Conservation (phyloP, 1,139 yeast genomes). For the Lizanozyma gosingica region DNA sequence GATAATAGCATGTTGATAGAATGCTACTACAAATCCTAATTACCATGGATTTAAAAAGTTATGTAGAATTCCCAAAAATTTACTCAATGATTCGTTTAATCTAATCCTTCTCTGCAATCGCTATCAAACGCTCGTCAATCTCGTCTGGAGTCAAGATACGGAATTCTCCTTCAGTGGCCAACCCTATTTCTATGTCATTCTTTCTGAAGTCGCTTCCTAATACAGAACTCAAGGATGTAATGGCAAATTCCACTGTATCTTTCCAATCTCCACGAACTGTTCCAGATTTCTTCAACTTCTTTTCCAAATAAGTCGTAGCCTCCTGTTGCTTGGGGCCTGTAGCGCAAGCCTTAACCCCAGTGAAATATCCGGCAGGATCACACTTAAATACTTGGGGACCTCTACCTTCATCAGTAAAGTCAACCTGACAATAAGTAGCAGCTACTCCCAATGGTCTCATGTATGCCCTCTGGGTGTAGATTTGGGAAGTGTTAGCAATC, state of each 20-base stretch:
- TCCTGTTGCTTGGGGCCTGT: conserved; percentile 98
- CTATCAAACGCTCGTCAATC: conserved; percentile 85
- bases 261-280: conserved; percentile 80
- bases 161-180: conserved; percentile 68
- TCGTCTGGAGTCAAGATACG: conserved; percentile 70
- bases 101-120: conserved; percentile 94
- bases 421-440: conserved; percentile 73
- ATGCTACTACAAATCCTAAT: conserved; percentile 84
- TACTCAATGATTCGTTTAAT: too few species aligned
- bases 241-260: conserved; percentile 82
- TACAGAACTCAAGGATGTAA: conserved; percentile 74
- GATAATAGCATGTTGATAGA: too few species aligned
- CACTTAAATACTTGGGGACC: conserved; percentile 92
- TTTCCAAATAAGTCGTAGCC: conserved; percentile 83
- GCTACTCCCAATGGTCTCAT: conserved; percentile 98
- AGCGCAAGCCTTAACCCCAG: conserved; percentile 86
- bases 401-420: conserved; percentile 60
- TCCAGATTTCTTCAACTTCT: conserved; percentile 76
- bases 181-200: conserved; percentile 88
- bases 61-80: conserved; percentile 94
- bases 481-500: conserved; percentile 90
- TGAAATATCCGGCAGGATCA: conserved; percentile 96
- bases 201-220: conserved; percentile 90
- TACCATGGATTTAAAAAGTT: conserved; percentile 95
- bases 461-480: conserved; percentile 97